Evolutionary conservation across 352 stramenopile species (phyloP).

Genomic region (Phytophthora capsici): DNA sequence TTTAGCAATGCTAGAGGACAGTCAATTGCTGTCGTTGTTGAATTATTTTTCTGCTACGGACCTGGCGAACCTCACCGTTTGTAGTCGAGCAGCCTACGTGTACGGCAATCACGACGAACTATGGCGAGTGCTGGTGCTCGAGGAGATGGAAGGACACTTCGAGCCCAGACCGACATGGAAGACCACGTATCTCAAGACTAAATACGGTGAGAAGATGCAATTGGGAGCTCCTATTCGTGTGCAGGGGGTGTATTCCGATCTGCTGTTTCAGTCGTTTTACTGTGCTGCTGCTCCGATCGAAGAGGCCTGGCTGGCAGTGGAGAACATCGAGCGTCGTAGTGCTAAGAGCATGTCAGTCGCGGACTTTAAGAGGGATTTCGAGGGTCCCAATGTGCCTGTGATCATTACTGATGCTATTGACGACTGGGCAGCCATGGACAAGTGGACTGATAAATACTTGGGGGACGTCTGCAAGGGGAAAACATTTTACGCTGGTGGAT

Average conservation of each 20-base stretch:
- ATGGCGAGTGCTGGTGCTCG: conserved; percentile 80
- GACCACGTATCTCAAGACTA: conserved; percentile 72
- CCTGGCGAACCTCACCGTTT: conserved; percentile 49
- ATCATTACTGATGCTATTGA: conserved; percentile 81
- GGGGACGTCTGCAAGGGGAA: conserved; percentile 47
- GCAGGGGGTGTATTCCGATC: conserved; percentile 84
- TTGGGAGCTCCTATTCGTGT: conserved; percentile 46
- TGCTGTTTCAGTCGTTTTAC: conserved; percentile 90
- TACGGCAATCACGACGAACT: conserved; percentile 82
- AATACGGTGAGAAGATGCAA: conserved; percentile 32
- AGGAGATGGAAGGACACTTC: conserved; percentile 78
- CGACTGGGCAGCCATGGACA: conserved; percentile 67
- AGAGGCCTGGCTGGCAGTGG: conserved; percentile 66
- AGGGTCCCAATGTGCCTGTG: conserved; percentile 75
- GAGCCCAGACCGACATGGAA: conserved; percentile 64
- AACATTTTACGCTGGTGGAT: conserved; percentile 80
- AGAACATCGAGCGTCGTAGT: conserved; percentile 77
- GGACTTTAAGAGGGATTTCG: conserved; percentile 76
- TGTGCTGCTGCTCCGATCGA: conserved; percentile 70
- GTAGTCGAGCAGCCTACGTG: conserved; percentile 74
- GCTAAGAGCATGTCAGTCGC: conserved; percentile 53
- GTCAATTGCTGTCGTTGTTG: conserved; percentile 68
- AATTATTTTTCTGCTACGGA: conserved; percentile 59
- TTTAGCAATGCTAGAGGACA: conserved; percentile 65
- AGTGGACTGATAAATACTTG: conserved; percentile 84